A percentile compares a stretch with the other conserved stretches of the same genome.
Evolutionary conservation across 2,329 filamentous ascomycete species (phyloP).

Genomic region (Epichloe hybrida): DNA sequence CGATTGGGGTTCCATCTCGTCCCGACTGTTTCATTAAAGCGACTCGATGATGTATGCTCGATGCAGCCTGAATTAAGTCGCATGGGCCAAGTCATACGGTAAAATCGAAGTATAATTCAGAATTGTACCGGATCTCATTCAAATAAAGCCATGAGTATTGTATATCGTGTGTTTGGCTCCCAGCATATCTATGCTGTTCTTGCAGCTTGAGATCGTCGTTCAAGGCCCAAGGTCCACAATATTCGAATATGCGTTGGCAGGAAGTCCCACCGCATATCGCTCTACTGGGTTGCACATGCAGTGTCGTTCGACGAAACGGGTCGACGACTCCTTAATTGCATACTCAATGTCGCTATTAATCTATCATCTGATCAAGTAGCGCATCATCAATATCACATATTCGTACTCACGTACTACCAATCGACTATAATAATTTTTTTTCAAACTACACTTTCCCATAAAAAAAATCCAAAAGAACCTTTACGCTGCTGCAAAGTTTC

Average conservation of each 20-base stretch:
- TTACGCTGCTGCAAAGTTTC: too few relatives aligned
- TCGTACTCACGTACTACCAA: too few relatives aligned
- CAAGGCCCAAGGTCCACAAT: neutral
- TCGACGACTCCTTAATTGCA: neutral
- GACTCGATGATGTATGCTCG: conserved; percentile 10
- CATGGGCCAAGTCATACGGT: conserved; percentile 9
- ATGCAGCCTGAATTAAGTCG: neutral
- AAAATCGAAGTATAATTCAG: neutral
- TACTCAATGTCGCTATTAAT: neutral
- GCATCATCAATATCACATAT: too few relatives aligned
- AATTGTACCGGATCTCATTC: neutral
- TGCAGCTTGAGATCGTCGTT: neutral
- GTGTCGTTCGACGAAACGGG: too few relatives aligned
- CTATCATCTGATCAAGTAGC: too few relatives aligned
- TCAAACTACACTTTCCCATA: neutral
- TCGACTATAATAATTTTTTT: too few relatives aligned
- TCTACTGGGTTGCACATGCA: conserved; percentile 5
- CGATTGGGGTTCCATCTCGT: conserved; percentile 49
- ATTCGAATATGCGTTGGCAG: neutral
- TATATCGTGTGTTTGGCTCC: neutral
- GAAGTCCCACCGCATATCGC: conserved; percentile 8
- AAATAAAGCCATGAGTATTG: neutral
- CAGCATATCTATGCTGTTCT: neutral
- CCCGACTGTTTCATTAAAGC: conserved; percentile 55
- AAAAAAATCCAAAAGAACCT: neutral